Evolutionary conservation across 768 basidiomycete species (phyloP), one percentile per base, ranked within the genome.

Genomic region (Coprinellus aureogranulatus): DNA sequence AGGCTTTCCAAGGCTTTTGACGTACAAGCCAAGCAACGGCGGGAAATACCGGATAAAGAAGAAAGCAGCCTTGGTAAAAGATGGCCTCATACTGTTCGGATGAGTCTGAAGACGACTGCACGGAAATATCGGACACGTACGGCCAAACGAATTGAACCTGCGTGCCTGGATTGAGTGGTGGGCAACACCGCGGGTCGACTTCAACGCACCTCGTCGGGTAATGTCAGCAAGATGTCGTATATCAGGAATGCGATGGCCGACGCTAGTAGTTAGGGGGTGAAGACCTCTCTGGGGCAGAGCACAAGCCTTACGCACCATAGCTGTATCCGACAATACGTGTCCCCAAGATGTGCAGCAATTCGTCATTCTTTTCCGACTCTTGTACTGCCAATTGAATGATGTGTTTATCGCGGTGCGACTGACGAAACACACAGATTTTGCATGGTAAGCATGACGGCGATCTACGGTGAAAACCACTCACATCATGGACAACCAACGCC

Each of bases 101-200:
- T n/a, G n/a, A n/a, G n/a, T n/a, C n/a, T n/a, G n/a, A n/a, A n/a
- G 50, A 16, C 27, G 11, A 39, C 22, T 39, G 11, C 1, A 22
- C 9, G 44, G 18, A 18, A 14, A 25, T 34, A 14, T 6, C 34
- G 34, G 14, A 20, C 16, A 69, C 75, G 65, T 58, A 77, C 75
- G 75, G 69, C 77, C 77, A 79, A 3, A 79, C 71, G 49, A 70
- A 67, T 53, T 68, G 66, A 47, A 77, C 69, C 76, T 77, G 31
- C n/a, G n/a, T n/a, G n/a, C n/a, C n/a, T n/a, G n/a, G n/a, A n/a
- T n/a, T n/a, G n/a, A n/a, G n/a, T n/a, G n/a, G n/a, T n/a, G n/a
- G n/a, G n/a, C n/a, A n/a, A n/a, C n/a, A n/a, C n/a, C n/a, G n/a
- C n/a, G n/a, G n/a, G n/a, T n/a, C n/a, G n/a, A n/a, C n/a, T n/a